Evolutionary conservation across 208 protist species (phyloP).

Genomic region (Wallacemonas collosoma): DNA sequence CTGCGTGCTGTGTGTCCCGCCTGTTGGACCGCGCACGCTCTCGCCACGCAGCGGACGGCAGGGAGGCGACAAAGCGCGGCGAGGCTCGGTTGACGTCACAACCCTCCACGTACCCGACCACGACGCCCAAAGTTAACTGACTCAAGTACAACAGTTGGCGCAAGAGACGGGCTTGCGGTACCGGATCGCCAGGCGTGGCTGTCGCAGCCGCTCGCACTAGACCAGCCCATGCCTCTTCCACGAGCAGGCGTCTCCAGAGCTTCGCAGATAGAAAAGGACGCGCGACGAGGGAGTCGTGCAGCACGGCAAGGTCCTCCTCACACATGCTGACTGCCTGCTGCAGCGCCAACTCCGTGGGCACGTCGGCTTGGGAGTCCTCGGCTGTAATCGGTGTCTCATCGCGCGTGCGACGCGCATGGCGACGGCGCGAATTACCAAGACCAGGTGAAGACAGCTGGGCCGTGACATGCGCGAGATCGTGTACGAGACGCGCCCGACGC

Average conservation of each 20-base stretch:
- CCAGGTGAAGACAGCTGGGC: not conserved
- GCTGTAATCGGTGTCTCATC: too few species aligned
- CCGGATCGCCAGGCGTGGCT: conserved; percentile 6
- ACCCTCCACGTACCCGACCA: conserved; percentile 68
- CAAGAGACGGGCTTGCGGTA: conserved; percentile 44
- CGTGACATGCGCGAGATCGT: not conserved
- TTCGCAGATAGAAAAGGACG: conserved; percentile 63
- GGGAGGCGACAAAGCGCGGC: conserved; percentile 84
- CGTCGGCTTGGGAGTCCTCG: too few species aligned
- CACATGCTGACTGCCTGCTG: not conserved
- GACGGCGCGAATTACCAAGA: too few species aligned
- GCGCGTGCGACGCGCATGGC: too few species aligned
- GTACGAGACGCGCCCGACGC: not conserved
- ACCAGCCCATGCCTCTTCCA: conserved; percentile 53
- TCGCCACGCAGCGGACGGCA: conserved; percentile 51
- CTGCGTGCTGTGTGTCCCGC: too few species aligned
- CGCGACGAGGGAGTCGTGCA: conserved; percentile 54
- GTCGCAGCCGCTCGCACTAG: conserved; percentile 32
- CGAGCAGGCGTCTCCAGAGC: conserved; percentile 65
- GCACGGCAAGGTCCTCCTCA: conserved; percentile 27
- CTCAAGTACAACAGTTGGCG: conserved; percentile 19
- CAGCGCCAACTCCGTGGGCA: not conserved
- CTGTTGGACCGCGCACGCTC: not conserved
- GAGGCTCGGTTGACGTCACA: conserved; percentile 40
- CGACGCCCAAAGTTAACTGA: conserved; percentile 44